Evolutionary conservation across 352 stramenopile species (phyloP).

Genomic region (Phytophthora pisi): DNA sequence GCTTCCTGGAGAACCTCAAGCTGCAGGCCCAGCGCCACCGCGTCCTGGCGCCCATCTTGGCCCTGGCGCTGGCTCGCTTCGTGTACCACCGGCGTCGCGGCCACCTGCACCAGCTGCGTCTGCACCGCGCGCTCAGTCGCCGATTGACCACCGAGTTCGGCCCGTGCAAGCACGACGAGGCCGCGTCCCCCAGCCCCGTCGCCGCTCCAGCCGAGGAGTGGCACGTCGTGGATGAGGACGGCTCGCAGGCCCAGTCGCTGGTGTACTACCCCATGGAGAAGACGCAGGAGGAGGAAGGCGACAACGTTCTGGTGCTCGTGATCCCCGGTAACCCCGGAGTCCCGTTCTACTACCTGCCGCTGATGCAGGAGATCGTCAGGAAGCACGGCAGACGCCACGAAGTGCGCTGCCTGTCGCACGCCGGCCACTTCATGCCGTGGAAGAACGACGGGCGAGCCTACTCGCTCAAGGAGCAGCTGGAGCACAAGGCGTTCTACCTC

Average conservation of each 20-base stretch:
- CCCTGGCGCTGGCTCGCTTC: conserved; percentile 49
- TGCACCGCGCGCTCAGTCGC: conserved; percentile 43
- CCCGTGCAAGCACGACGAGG: background rate
- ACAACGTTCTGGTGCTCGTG: conserved; percentile 62
- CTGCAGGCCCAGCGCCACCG: conserved; percentile 23
- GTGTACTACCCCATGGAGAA: conserved; percentile 43
- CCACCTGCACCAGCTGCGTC: conserved; percentile 45
- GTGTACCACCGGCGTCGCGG: conserved; percentile 52
- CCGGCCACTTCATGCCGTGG: conserved; percentile 71
- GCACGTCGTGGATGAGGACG: conserved; percentile 48
- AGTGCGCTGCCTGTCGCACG: conserved; percentile 64
- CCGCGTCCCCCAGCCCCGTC: background rate
- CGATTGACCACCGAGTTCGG: conserved; percentile 32
- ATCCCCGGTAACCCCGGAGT: conserved; percentile 73
- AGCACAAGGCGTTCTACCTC: conserved; percentile 63
- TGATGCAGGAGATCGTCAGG: conserved; percentile 61
- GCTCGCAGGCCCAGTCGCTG: conserved; percentile 49
- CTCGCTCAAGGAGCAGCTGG: conserved; percentile 61
- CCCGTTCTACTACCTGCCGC: conserved; percentile 66
- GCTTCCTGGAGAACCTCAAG: conserved; percentile 38
- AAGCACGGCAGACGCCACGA: conserved; percentile 46
- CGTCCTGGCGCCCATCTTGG: conserved; percentile 40
- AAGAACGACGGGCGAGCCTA: conserved; percentile 61
- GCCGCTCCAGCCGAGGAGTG: conserved; percentile 49
- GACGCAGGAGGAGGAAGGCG: background rate